These are phyloP conservation scores for Galerina marginata DNA, from an alignment of 768 basidiomycete genomes.

Conservation along the genomic window DNA sequence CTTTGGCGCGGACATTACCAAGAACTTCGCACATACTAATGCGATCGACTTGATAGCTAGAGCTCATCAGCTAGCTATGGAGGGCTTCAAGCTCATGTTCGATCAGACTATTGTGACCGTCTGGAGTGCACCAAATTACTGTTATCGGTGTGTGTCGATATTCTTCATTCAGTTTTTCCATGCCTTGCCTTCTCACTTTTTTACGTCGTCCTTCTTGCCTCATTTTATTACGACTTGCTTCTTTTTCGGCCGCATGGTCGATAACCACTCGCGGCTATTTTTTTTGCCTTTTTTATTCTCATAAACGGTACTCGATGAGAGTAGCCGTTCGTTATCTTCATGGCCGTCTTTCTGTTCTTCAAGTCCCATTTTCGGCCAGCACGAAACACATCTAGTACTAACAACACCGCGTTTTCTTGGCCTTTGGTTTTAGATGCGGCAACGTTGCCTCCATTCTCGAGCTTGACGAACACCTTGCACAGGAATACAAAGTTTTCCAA, in stretches of 20 bases:
- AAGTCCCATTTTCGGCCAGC: not conserved
- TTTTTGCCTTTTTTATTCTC: not conserved
- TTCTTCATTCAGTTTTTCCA: not conserved
- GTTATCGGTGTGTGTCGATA: conserved; percentile 79
- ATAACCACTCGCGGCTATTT: conserved; percentile 7
- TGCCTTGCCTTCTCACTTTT: not conserved
- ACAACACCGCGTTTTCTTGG: not conserved
- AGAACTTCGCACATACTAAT: conserved; percentile 89
- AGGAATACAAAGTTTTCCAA: conserved; percentile 95
- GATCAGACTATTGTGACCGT: conserved; percentile 95
- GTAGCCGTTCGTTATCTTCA: not conserved
- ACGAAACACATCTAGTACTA: not conserved
- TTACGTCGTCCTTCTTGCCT: conserved; percentile 11
- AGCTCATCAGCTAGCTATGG: conserved; percentile 98
- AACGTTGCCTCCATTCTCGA: conserved; percentile 96
- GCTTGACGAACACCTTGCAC: conserved; percentile 89
- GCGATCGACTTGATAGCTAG: conserved; percentile 94
- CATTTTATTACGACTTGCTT: not conserved
- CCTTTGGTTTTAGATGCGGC: conserved; percentile 70
- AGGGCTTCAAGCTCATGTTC: conserved; percentile 97
- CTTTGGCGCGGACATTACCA: conserved; percentile 92
- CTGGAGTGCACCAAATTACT: conserved; percentile 98
- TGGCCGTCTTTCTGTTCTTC: not conserved
- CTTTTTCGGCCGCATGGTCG: conserved; percentile 2
- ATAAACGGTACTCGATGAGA: too few species aligned